phyloP scores from a whole-genome alignment of 2,329 filamentous ascomycete species.

The Fusarium pilosicola region DNA sequence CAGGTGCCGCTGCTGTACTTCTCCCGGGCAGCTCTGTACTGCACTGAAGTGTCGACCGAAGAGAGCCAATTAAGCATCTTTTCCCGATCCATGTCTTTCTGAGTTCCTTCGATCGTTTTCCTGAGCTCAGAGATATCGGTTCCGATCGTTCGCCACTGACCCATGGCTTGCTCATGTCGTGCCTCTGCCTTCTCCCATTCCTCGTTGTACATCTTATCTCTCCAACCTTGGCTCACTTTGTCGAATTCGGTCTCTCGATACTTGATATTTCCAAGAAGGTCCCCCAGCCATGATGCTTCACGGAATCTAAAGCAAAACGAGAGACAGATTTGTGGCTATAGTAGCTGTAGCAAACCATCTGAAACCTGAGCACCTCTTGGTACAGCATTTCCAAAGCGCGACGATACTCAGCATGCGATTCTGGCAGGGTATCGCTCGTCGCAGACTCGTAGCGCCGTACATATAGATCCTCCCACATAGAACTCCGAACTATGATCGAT shows the following conservation, averaged over 20 bases:
- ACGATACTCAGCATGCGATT: fast-evolving
- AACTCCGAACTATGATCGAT: background rate
- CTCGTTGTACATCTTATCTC: background rate
- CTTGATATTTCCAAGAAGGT: fast-evolving
- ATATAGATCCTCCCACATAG: fast-evolving
- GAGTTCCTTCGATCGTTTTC: fast-evolving
- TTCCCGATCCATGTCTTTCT: background rate
- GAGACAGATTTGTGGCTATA: background rate
- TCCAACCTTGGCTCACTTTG: background rate
- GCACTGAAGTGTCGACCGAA: fast-evolving
- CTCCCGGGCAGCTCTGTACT: background rate
- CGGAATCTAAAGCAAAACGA: fast-evolving
- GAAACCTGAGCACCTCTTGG: background rate
- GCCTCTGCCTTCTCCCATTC: background rate
- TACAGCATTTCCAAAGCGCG: background rate
- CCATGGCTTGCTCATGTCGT: background rate
- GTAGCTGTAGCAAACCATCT: background rate
- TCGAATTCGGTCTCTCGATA: fast-evolving
- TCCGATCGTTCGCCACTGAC: fast-evolving
- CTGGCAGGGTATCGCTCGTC: fast-evolving
- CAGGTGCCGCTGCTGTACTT: background rate
- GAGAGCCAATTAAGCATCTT: background rate
- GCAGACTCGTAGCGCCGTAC: fast-evolving
- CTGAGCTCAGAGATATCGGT: background rate
- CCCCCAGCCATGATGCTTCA: background rate